Evolutionary conservation across 2,329 filamentous ascomycete genomes (phyloP).

Genomic region (Talaromyces amestolkiae): DNA sequence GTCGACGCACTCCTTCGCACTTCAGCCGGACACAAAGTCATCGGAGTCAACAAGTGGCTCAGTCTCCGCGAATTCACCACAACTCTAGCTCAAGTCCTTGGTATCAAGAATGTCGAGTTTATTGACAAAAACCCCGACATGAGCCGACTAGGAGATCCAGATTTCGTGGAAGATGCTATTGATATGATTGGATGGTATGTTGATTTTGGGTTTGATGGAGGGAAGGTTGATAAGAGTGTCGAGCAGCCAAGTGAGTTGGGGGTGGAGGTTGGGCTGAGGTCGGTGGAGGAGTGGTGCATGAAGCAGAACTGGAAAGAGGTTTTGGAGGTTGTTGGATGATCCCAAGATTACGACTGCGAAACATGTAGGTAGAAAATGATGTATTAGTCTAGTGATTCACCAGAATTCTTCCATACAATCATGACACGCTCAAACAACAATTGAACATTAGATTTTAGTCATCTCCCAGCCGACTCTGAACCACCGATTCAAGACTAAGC

Average conservation of each 20-base stretch:
- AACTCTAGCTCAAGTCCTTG: background rate
- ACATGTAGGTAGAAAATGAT: background rate
- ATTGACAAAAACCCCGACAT: background rate
- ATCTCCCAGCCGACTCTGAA: conserved; percentile 13
- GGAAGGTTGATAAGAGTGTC: conserved; percentile 4
- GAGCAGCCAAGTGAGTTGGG: background rate
- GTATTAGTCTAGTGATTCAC: background rate
- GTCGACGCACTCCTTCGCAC: background rate
- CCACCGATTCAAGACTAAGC: conserved; percentile 10
- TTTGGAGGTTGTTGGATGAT: background rate
- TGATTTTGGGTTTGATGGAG: conserved; percentile 8
- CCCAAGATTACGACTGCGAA: background rate
- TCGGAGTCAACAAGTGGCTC: conserved; percentile 4
- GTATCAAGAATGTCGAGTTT: background rate
- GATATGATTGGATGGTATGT: background rate
- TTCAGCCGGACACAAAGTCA: background rate
- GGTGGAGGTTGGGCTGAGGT: background rate
- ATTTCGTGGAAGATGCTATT: background rate
- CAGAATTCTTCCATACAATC: background rate
- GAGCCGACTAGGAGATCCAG: background rate
- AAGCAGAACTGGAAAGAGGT: conserved; percentile 1
- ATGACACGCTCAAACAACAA: background rate
- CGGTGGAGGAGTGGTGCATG: conserved; percentile 1
- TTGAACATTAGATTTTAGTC: background rate
- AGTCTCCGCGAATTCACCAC: background rate